Evolutionary conservation across 495 filamentous ascomycete genomes (phyloP).

Genomic region (Hypoxylon crocopeplum): DNA sequence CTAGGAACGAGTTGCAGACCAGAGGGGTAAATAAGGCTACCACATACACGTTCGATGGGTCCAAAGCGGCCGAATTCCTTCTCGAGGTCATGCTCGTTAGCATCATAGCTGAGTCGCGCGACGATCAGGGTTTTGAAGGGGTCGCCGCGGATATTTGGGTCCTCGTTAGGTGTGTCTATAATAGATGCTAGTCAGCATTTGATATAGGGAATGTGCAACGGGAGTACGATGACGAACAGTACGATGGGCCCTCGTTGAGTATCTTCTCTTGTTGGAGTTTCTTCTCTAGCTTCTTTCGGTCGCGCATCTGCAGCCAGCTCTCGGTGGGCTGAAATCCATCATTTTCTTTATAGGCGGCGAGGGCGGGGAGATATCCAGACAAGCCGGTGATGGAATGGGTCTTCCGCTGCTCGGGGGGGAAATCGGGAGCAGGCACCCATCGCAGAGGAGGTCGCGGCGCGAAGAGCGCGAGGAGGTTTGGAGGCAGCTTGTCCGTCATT

Average conservation of each 20-base stretch:
- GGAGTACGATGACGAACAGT: constrained; percentile 63
- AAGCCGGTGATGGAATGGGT: constrained; percentile 75
- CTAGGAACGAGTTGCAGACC: not conserved
- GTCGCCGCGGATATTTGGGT: constrained; percentile 88
- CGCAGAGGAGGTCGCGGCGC: constrained; percentile 89
- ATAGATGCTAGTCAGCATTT: no score
- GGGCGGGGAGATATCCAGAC: constrained; percentile 72
- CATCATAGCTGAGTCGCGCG: constrained; percentile 85
- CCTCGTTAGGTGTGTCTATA: constrained; percentile 72
- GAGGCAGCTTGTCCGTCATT: constrained; percentile 98
- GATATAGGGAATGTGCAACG: constrained; percentile 21
- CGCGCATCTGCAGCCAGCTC: constrained; percentile 86
- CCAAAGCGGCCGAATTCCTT: constrained; percentile 94
- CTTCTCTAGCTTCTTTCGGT: constrained; percentile 81
- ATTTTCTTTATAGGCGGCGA: constrained; percentile 73
- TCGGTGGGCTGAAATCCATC: constrained; percentile 84
- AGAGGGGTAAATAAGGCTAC: not conserved
- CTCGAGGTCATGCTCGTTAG: constrained; percentile 87
- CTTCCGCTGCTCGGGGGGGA: constrained; percentile 80
- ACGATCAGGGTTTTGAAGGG: constrained; percentile 96
- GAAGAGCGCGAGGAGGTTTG: constrained; percentile 91
- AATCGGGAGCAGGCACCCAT: constrained; percentile 84
- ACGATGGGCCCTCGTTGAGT: constrained; percentile 67
- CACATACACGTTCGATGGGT: constrained; percentile 85
- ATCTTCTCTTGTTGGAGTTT: constrained; percentile 67